These are phyloP conservation scores for Omphalea diandra DNA, from an alignment of 441 rosid species.

Conservation along the genomic window DNA sequence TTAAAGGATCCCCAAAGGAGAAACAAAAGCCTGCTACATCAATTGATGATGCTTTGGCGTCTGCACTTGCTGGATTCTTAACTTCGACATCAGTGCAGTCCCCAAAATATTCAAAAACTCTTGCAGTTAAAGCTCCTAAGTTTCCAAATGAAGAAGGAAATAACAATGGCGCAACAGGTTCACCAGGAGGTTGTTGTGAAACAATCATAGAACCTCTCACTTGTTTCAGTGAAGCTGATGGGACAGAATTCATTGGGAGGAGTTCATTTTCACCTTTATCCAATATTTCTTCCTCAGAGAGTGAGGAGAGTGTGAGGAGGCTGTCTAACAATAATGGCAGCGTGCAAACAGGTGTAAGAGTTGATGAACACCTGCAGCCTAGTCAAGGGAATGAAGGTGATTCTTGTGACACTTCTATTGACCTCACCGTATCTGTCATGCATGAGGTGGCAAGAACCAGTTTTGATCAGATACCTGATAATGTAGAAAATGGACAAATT, in stretches of 20 bases:
- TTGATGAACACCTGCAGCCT: constrained; percentile 22
- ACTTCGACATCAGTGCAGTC: constrained; percentile 43
- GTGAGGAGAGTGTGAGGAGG: constrained; percentile 18
- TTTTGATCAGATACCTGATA: constrained; percentile 19
- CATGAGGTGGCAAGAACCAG: constrained; percentile 12
- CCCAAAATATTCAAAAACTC: constrained; percentile 44
- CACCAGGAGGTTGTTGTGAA: constrained; percentile 19
- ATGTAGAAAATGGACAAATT: constrained; percentile 27
- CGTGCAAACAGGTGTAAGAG: constrained; percentile 27
- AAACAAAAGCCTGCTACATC: constrained; percentile 43
- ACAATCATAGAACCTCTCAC: constrained; percentile 26
- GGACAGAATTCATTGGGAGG: constrained; percentile 20
- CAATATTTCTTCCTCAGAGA: constrained; percentile 21
- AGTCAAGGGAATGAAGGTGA: constrained; percentile 25
- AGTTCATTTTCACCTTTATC: constrained; percentile 24
- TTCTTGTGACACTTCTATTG: background rate
- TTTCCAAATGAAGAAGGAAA: constrained; percentile 54
- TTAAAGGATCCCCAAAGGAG: constrained; percentile 33
- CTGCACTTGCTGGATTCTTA: constrained; percentile 70
- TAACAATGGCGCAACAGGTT: constrained; percentile 29
- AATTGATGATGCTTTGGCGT: constrained; percentile 76
- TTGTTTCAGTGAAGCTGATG: constrained; percentile 28
- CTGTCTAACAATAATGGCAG: constrained; percentile 13
- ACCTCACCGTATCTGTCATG: background rate
- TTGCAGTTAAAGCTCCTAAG: constrained; percentile 56